phyloP scores from a whole-genome alignment of 768 basidiomycete species.

The Podaxis sp. region DNA sequence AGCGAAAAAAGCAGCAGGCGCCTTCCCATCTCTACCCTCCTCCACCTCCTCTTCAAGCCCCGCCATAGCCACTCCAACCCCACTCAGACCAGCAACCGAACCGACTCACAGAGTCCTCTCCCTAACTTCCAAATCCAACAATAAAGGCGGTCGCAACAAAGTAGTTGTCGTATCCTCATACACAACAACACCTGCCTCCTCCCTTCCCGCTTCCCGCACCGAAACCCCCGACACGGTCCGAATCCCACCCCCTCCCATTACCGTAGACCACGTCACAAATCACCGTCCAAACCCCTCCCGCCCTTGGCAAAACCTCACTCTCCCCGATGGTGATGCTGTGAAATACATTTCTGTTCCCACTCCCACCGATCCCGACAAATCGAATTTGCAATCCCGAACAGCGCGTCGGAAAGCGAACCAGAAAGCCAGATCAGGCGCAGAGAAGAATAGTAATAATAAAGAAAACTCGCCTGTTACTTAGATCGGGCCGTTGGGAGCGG shows the following conservation, averaged over 20 bases:
- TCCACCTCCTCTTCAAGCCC: neutral
- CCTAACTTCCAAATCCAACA: constrained; percentile 39
- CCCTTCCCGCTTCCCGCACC: constrained; percentile 26
- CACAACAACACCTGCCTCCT: constrained; percentile 37
- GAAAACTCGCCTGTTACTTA: neutral
- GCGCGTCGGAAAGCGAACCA: neutral
- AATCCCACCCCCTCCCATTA: constrained; percentile 36
- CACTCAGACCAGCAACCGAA: constrained; percentile 17
- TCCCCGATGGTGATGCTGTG: constrained; percentile 24
- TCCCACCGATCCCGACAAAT: neutral
- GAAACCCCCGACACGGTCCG: constrained; percentile 27
- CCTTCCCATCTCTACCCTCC: constrained; percentile 54
- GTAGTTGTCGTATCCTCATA: constrained; percentile 54
- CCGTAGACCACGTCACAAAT: constrained; percentile 34
- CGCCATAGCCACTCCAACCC: neutral
- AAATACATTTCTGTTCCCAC: constrained; percentile 33
- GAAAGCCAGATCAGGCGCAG: neutral
- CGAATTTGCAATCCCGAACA: neutral
- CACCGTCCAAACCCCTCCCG: constrained; percentile 25
- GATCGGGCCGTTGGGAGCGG: too few relatives aligned
- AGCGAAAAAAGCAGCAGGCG: constrained; percentile 51
- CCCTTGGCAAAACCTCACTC: constrained; percentile 45
- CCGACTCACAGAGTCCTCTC: constrained; percentile 62
- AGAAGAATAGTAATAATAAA: too few relatives aligned
- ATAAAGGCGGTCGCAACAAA: constrained; percentile 30